These are phyloP conservation scores for Sergeia podlipaevii DNA, from an alignment of 208 protist genomes.

Conservation along the genomic window DNA sequence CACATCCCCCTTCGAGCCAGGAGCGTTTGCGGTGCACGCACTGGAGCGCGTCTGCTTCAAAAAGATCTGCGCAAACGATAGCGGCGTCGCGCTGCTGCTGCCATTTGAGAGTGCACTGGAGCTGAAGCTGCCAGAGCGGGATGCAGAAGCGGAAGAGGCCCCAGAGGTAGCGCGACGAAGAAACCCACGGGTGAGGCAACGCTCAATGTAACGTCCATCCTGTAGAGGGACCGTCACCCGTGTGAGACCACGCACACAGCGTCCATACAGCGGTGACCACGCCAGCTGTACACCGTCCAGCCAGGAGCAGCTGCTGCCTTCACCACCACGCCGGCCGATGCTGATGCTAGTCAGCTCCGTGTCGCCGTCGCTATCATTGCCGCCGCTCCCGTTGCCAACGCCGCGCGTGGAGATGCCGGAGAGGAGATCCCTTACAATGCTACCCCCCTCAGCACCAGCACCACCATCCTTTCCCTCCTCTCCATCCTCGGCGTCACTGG, in stretches of 20 bases:
- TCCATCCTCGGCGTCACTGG: slow-evolving; percentile 18
- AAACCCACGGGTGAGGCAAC: slow-evolving; percentile 9
- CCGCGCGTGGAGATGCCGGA: background rate
- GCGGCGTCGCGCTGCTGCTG: background rate
- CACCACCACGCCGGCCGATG: too few relatives aligned
- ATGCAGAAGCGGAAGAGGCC: background rate
- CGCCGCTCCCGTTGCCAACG: slow-evolving; percentile 2
- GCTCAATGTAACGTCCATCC: background rate
- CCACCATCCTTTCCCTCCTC: background rate
- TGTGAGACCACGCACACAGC: slow-evolving; percentile 5
- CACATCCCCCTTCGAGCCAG: slow-evolving; percentile 9
- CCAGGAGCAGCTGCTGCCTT: too few relatives aligned
- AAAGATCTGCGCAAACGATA: background rate
- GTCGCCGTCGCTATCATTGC: background rate
- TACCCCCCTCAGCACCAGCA: slow-evolving; percentile 8
- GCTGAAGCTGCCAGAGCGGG: background rate
- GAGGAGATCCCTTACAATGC: too few relatives aligned
- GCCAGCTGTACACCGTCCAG: slow-evolving; percentile 8
- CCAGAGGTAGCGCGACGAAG: slow-evolving; percentile 9
- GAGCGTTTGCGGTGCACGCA: background rate
- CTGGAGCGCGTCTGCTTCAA: slow-evolving; percentile 16
- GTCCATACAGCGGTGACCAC: slow-evolving; percentile 17
- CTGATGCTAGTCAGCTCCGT: background rate
- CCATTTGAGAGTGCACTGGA: background rate
- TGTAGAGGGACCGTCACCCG: background rate